Percentiles rank a stretch among this genome's conserved stretches.
Conservation (phyloP, 1,284 basidiomycete genomes). For the Sporisorium iseilematis-ciliati region DNA sequence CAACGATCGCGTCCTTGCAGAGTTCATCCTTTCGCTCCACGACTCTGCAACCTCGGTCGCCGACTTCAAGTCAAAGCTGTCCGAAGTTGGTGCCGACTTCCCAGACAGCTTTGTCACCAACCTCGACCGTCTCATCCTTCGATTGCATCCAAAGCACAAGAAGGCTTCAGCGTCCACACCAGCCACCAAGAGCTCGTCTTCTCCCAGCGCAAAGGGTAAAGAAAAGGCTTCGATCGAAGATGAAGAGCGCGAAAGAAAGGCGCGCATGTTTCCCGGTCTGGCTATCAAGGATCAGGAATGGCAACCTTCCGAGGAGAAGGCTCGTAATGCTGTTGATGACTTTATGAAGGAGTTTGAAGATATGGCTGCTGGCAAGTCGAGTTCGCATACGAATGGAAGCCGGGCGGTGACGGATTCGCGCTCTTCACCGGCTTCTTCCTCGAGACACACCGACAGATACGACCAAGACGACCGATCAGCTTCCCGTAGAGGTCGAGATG, state of each 20-base stretch:
- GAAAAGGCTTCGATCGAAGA: slow-evolving; percentile 70
- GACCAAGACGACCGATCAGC: slow-evolving; percentile 11
- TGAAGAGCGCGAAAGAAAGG: slow-evolving; percentile 80
- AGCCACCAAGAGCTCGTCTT: slow-evolving; percentile 60
- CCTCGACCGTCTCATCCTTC: slow-evolving; percentile 92
- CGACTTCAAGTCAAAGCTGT: slow-evolving; percentile 85
- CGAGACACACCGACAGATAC: slow-evolving; percentile 13
- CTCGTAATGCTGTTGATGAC: slow-evolving; percentile 82
- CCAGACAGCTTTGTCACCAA: slow-evolving; percentile 90
- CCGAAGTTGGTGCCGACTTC: slow-evolving; percentile 85
- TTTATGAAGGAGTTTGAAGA: slow-evolving; percentile 83
- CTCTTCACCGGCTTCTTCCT: slow-evolving; percentile 18
- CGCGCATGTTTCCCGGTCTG: slow-evolving; percentile 89
- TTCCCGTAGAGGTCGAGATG: slow-evolving; percentile 34
- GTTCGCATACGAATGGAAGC: neutral
- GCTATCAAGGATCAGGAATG: slow-evolving; percentile 80
- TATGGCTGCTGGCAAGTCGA: slow-evolving; percentile 71
- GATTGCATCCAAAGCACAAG: slow-evolving; percentile 90
- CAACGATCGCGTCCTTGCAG: slow-evolving; percentile 89
- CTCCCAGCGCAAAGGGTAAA: slow-evolving; percentile 65
- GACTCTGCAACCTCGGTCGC: slow-evolving; percentile 81
- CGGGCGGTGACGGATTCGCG: slow-evolving; percentile 4
- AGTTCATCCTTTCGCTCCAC: slow-evolving; percentile 94
- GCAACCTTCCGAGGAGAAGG: slow-evolving; percentile 71
- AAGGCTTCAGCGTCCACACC: slow-evolving; percentile 33